Evolutionary conservation across 768 basidiomycete genomes (phyloP).

Genomic region (Termitomyces sp.): DNA sequence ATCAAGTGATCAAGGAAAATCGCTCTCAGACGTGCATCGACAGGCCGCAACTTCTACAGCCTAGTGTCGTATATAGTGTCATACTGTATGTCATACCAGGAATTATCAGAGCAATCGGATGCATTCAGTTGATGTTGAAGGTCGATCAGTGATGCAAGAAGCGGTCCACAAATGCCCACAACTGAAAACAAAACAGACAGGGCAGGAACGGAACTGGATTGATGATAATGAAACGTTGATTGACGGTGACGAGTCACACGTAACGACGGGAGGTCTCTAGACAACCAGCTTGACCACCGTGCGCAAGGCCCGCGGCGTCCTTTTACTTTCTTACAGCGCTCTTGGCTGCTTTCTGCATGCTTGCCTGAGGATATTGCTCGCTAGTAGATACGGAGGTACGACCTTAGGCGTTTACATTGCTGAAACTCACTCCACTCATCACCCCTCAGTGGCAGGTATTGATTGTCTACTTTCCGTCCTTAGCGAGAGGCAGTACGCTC

Average conservation of each 20-base stretch:
- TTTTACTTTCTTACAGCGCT: neutral
- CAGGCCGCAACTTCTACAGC: too few relatives aligned
- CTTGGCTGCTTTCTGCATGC: slow-evolving; percentile 12
- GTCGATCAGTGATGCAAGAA: neutral
- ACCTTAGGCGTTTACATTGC: neutral
- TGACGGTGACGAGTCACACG: slow-evolving; percentile 13
- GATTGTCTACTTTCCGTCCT: slow-evolving; percentile 6
- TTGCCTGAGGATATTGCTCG: slow-evolving; percentile 2
- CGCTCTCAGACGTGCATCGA: too few relatives aligned
- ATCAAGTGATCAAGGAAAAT: neutral
- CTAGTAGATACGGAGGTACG: neutral
- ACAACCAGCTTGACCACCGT: slow-evolving; percentile 2
- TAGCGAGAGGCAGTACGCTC: slow-evolving; percentile 18
- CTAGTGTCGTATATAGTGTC: too few relatives aligned
- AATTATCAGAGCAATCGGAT: too few relatives aligned
- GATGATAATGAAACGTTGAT: slow-evolving; percentile 5
- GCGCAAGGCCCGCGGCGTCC: neutral
- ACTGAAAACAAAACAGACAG: neutral
- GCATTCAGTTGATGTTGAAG: too few relatives aligned
- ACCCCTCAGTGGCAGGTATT: slow-evolving; percentile 9
- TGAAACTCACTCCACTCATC: slow-evolving; percentile 11
- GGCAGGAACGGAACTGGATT: neutral
- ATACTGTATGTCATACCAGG: too few relatives aligned
- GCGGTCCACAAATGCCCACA: neutral
- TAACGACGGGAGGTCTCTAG: neutral